Conservation (phyloP, 2,329 filamentous ascomycete species). For the Exophiala oligosperma region DNA sequence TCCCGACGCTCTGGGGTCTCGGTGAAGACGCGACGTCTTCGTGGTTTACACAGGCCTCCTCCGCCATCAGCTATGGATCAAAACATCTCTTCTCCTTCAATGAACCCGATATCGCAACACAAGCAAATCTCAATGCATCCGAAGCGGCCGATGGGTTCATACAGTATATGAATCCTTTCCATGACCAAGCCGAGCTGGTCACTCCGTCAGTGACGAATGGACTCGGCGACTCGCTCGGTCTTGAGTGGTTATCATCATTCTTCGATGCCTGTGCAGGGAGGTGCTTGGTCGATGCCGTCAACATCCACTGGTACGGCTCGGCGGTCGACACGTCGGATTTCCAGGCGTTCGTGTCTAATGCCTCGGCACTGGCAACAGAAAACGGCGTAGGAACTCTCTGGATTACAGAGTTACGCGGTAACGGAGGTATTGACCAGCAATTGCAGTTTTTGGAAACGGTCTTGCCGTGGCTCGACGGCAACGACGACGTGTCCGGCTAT, state of each 20-base stretch:
- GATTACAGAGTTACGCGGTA: slow-evolving; percentile 42
- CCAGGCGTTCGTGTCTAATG: slow-evolving; percentile 36
- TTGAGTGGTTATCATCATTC: slow-evolving; percentile 42
- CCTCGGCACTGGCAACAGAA: slow-evolving; percentile 35
- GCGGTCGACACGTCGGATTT: slow-evolving; percentile 34
- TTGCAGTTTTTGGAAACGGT: slow-evolving; percentile 38
- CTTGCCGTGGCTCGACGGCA: slow-evolving; percentile 40
- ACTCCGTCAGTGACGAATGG: slow-evolving; percentile 41
- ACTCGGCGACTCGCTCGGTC: slow-evolving; percentile 32
- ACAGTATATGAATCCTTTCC: slow-evolving; percentile 38
- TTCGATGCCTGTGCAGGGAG: slow-evolving; percentile 36
- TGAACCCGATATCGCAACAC: slow-evolving; percentile 24
- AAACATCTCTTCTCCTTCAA: slow-evolving; percentile 35
- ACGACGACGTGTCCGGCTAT: slow-evolving; percentile 39
- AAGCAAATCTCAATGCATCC: slow-evolving; percentile 38
- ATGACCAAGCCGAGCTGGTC: slow-evolving; percentile 38
- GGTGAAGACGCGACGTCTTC: slow-evolving; percentile 34
- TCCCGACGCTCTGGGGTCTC: slow-evolving; percentile 33
- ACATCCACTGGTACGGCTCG: slow-evolving; percentile 44
- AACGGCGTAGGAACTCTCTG: slow-evolving; percentile 39
- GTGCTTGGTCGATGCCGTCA: slow-evolving; percentile 40
- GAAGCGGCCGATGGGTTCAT: slow-evolving; percentile 38
- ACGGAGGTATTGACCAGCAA: slow-evolving; percentile 18
- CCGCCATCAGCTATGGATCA: slow-evolving; percentile 35
- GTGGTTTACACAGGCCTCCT: slow-evolving; percentile 37